A percentile compares a stretch with the other conserved stretches of the same genome.
Conservation (phyloP, 2,329 filamentous ascomycete genomes). For the Fonsecaea pugnacius region DNA sequence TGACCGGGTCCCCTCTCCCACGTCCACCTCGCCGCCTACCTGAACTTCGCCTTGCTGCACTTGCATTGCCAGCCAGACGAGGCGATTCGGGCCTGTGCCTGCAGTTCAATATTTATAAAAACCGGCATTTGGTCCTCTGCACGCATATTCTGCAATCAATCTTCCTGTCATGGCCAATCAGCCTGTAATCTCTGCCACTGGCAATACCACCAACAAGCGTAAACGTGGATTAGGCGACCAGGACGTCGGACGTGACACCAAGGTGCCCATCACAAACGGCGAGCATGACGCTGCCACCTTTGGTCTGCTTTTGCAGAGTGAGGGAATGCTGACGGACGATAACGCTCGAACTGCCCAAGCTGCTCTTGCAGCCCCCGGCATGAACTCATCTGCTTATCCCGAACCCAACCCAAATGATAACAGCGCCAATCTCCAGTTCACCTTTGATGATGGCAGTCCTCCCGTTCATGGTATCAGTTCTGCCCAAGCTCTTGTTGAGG, state of each 20-base stretch:
- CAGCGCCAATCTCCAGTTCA: slow-evolving; percentile 31
- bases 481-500: slow-evolving; percentile 43
- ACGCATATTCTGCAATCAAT: not conserved
- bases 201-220: slow-evolving; percentile 36
- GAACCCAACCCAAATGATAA: slow-evolving; percentile 47
- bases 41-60: slow-evolving; percentile 35
- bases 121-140: not conserved
- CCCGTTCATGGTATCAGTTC: slow-evolving; percentile 33
- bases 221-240: slow-evolving; percentile 34
- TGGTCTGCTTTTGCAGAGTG: slow-evolving; percentile 54
- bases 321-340: slow-evolving; percentile 50
- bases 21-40: slow-evolving; percentile 32
- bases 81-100: slow-evolving; percentile 20
- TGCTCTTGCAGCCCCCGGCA: slow-evolving; percentile 49
- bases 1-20: slow-evolving; percentile 10
- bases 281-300: slow-evolving; percentile 46
- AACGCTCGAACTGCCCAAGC: slow-evolving; percentile 54
- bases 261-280: slow-evolving; percentile 33
- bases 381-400: slow-evolving; percentile 51
- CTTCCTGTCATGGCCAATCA: slow-evolving; percentile 21
- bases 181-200: slow-evolving; percentile 3
- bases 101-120: slow-evolving; percentile 12
- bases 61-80: slow-evolving; percentile 3
- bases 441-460: slow-evolving; percentile 34
- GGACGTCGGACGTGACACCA: slow-evolving; percentile 31